Evolutionary conservation across 108 stramenopile genomes (phyloP), one percentile per base, ranked within the genome.

Genomic region (Pseudonitzschia delicatissima): DNA sequence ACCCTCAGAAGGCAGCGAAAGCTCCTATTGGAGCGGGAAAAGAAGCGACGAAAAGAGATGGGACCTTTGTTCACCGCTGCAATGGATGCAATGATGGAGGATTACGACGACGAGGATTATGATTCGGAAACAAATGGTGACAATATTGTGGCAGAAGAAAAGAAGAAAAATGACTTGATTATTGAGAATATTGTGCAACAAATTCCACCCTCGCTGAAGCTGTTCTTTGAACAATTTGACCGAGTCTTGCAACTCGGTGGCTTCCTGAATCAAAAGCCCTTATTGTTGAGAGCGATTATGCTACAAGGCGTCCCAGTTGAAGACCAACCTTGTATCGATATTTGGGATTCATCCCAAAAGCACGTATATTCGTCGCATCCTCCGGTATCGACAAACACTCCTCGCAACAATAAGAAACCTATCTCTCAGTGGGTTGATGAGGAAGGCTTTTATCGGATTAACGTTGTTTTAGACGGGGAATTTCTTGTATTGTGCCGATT

Each of bases 261-360:
- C 6, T 88, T 76, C 39, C 76, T 86, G 29, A 77, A 87, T 62
- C 79, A 82, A 8, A 77, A 79, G 44, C 85, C 92, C 20, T 66
- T 94, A 20, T 44, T 88, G 36, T 71, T 95, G 17, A 62, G 77
- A 45, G 83, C 86, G 7, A 78, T 96, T 47, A 49, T 78, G 0
- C 45, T 96, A n/a, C 85, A 89, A 58, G 93, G 93, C n/a, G 75
- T 96, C 7, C 96, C 96, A 0, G 87, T 96, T 37, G 96, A 93
- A 64, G 93, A 93, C 49, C 76, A 90, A 62, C 96, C 96, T 0
- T 87, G 87, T 62, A 50, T 96, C 11, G 92, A 96, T 73, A 84
- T 96, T 52, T 96, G 87, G 85, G 85, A 87, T 32, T 48, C 77
- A 15, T 65, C 71, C 33, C 37, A 72, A 52, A 20, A 42, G 5